A percentile compares a stretch with the other conserved stretches of the same genome.
These are phyloP conservation scores for Leccinellum albellum DNA, from an alignment of 768 basidiomycete species.

Conservation along the genomic window DNA sequence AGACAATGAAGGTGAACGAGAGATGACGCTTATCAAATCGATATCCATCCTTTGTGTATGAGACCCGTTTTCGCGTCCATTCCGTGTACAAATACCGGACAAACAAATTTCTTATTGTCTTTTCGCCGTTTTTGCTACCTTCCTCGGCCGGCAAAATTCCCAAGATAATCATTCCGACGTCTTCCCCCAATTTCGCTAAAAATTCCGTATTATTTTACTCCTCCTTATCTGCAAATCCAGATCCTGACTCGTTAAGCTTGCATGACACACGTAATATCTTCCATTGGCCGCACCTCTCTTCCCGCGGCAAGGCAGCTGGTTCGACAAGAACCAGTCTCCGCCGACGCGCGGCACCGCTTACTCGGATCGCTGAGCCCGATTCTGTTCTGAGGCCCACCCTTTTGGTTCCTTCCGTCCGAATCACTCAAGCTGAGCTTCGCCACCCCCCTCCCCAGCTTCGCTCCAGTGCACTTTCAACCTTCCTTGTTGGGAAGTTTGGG, in stretches of 20 bases:
- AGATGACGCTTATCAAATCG: conserved; percentile 31
- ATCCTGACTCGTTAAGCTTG: conserved; percentile 31
- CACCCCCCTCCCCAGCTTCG: not conserved
- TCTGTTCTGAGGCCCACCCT: conserved; percentile 1
- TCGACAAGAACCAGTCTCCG: conserved; percentile 21
- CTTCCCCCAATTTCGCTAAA: conserved; percentile 25
- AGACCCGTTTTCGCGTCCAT: conserved; percentile 37
- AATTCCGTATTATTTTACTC: conserved; percentile 31
- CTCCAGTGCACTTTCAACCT: conserved; percentile 22
- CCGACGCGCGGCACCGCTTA: conserved; percentile 28
- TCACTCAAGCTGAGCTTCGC: not conserved
- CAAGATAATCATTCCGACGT: conserved; percentile 21
- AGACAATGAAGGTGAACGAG: conserved; percentile 32
- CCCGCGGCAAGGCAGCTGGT: conserved; percentile 28
- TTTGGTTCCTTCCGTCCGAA: conserved; percentile 17
- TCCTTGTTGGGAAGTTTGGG: conserved; percentile 22
- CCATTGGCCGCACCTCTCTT: conserved; percentile 23
- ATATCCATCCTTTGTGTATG: conserved; percentile 28
- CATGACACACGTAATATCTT: conserved; percentile 26
- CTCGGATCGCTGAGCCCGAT: conserved; percentile 13
- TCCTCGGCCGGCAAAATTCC: conserved; percentile 36
- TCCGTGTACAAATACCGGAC: conserved; percentile 37
- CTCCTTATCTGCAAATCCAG: conserved; percentile 31
- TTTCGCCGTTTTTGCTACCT: conserved; percentile 27
- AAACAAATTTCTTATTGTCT: conserved; percentile 49